These are phyloP conservation scores for Perkinsus olseni DNA, from an alignment of 169 alveolate species.

Conservation along the genomic window DNA sequence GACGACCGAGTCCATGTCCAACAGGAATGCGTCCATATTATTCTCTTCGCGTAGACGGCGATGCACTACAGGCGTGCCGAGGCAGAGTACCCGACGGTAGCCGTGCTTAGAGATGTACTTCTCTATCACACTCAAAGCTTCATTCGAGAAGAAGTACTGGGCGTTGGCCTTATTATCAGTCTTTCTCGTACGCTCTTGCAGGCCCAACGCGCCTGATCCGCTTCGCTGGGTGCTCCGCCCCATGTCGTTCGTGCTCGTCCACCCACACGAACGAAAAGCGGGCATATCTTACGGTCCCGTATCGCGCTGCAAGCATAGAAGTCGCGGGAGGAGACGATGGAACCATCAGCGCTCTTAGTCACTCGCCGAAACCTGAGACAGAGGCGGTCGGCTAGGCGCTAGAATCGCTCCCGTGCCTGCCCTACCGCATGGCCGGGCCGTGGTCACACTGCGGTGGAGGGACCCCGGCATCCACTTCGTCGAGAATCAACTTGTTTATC, in stretches of 20 bases:
- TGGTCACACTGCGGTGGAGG: background rate
- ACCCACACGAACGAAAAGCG: background rate
- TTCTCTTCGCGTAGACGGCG: background rate
- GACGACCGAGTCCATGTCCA: background rate
- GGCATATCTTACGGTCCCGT: background rate
- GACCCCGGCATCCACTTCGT: background rate
- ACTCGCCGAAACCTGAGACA: background rate
- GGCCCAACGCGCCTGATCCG: background rate
- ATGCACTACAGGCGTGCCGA: background rate
- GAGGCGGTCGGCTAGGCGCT: background rate
- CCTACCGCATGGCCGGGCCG: background rate
- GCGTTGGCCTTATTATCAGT: background rate
- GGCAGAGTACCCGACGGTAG: background rate
- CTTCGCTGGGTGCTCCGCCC: background rate
- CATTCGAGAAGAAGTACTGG: background rate
- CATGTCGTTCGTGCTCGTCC: background rate
- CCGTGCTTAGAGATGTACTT: background rate
- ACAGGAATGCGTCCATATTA: background rate
- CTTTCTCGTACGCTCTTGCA: background rate
- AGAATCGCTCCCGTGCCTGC: background rate
- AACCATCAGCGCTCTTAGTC: background rate
- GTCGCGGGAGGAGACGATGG: background rate
- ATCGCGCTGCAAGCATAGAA: background rate
- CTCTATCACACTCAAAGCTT: background rate
- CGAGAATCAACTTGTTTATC: background rate